Evolutionary conservation across 1,284 basidiomycete species (phyloP).

Genomic region (Ustilago shanxiensis): DNA sequence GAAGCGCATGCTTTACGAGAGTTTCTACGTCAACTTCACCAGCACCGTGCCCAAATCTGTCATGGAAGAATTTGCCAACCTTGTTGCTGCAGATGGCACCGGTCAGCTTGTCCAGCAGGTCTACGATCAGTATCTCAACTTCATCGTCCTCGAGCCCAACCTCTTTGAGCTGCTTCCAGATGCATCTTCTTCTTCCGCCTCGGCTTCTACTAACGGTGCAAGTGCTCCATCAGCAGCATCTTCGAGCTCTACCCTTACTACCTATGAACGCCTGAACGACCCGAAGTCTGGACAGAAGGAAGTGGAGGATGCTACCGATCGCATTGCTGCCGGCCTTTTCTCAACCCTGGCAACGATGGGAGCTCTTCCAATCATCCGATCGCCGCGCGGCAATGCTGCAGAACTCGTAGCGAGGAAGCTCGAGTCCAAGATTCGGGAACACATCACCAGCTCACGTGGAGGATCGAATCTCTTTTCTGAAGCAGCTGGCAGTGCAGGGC

Average conservation of each 20-base stretch:
- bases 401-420: slow-evolving; percentile 98
- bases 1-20: slow-evolving; percentile 88
- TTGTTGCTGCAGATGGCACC: slow-evolving; percentile 86
- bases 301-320: slow-evolving; percentile 93
- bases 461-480: slow-evolving; percentile 69
- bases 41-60: slow-evolving; percentile 87
- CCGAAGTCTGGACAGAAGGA: slow-evolving; percentile 88
- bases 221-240: slow-evolving; percentile 35
- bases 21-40: slow-evolving; percentile 94
- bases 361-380: slow-evolving; percentile 93
- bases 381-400: slow-evolving; percentile 94
- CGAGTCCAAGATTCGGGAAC: slow-evolving; percentile 91
- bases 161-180: slow-evolving; percentile 88
- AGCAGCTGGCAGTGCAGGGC: slow-evolving; percentile 25
- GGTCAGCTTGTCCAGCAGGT: slow-evolving; percentile 74
- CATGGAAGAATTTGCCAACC: slow-evolving; percentile 91
- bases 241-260: slow-evolving; percentile 66
- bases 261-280: slow-evolving; percentile 91
- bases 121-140: slow-evolving; percentile 87
- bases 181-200: slow-evolving; percentile 58
- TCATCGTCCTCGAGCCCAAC: slow-evolving; percentile 92
- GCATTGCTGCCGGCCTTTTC: slow-evolving; percentile 90
- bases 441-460: slow-evolving; percentile 79
- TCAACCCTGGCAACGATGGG: slow-evolving; percentile 92
- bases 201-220: slow-evolving; percentile 29